These are phyloP conservation scores for Olyra latifolia DNA, from an alignment of 176 grass and related monocot species.

Conservation along the genomic window DNA sequence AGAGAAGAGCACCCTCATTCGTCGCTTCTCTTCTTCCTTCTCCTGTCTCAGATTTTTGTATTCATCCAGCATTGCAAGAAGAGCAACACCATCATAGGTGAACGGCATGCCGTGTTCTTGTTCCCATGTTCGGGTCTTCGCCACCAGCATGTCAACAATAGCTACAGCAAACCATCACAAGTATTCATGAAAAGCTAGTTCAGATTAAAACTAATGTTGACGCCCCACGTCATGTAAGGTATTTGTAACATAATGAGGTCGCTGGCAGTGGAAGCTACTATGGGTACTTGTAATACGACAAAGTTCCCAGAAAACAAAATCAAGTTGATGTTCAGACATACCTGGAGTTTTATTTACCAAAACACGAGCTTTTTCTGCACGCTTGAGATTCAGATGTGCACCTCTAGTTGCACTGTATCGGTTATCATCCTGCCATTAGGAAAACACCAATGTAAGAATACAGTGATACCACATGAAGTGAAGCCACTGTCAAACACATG, in stretches of 20 bases:
- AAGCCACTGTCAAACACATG: background rate
- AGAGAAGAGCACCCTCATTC: conserved; percentile 56
- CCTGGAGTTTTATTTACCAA: conserved; percentile 94
- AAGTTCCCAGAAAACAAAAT: background rate
- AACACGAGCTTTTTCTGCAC: conserved; percentile 89
- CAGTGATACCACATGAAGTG: background rate
- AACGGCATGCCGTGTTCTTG: conserved; percentile 58
- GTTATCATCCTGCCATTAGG: conserved; percentile 76
- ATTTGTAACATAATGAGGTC: background rate
- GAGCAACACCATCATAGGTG: conserved; percentile 71
- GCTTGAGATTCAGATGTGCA: conserved; percentile 95
- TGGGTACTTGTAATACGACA: background rate
- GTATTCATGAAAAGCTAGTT: conserved; percentile 2
- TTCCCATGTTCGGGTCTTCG: conserved; percentile 77
- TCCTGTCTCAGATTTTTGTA: conserved; percentile 74
- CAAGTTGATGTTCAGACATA: conserved; percentile 23
- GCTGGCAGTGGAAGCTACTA: background rate
- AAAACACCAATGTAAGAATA: conserved; percentile 2
- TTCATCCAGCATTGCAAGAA: conserved; percentile 90
- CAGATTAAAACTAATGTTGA: background rate
- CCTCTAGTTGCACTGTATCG: conserved; percentile 92
- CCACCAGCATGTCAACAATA: conserved; percentile 73
- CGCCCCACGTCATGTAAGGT: background rate
- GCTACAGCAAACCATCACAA: conserved; percentile 31
- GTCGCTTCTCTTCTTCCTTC: conserved; percentile 82